Percentiles rank a stretch among this genome's conserved stretches.
Evolutionary conservation across 106 monocot species (phyloP).

Genomic region (Dendrobium catenatum): DNA sequence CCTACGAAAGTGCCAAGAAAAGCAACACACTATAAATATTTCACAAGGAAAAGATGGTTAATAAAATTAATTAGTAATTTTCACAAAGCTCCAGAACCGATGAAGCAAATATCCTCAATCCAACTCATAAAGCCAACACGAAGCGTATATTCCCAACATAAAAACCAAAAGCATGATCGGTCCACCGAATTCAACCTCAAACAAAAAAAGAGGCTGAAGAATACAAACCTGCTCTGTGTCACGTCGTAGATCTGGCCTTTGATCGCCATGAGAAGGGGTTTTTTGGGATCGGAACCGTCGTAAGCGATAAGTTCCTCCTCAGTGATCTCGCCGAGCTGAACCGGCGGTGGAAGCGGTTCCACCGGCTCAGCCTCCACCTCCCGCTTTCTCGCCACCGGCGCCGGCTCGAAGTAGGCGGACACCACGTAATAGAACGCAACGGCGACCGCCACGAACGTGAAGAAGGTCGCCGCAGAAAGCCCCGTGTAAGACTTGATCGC

Average conservation of each 20-base stretch:
- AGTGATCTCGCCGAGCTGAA: slow-evolving; percentile 64
- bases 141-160: neutral
- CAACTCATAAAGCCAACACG: neutral
- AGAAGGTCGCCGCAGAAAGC: slow-evolving; percentile 44
- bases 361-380: slow-evolving; percentile 22
- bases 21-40: neutral
- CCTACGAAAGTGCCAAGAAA: neutral
- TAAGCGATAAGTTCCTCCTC: slow-evolving; percentile 66
- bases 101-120: neutral
- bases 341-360: slow-evolving; percentile 63
- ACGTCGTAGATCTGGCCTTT: slow-evolving; percentile 81
- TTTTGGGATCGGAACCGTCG: slow-evolving; percentile 55
- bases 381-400: slow-evolving; percentile 19
- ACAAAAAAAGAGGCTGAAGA: neutral
- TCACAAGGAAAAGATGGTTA: neutral
- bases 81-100: neutral
- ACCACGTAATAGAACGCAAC: slow-evolving; percentile 44
- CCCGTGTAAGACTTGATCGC: slow-evolving; percentile 66
- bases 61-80: neutral
- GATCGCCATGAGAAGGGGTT: slow-evolving; percentile 74
- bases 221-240: slow-evolving; percentile 55
- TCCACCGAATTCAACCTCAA: neutral
- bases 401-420: slow-evolving; percentile 23
- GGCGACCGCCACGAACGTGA: slow-evolving; percentile 46
- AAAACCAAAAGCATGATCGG: neutral